Evolutionary conservation across 2,329 filamentous ascomycete genomes (phyloP), one percentile per base, ranked within the genome.

Genomic region (Fusarium falciforme): DNA sequence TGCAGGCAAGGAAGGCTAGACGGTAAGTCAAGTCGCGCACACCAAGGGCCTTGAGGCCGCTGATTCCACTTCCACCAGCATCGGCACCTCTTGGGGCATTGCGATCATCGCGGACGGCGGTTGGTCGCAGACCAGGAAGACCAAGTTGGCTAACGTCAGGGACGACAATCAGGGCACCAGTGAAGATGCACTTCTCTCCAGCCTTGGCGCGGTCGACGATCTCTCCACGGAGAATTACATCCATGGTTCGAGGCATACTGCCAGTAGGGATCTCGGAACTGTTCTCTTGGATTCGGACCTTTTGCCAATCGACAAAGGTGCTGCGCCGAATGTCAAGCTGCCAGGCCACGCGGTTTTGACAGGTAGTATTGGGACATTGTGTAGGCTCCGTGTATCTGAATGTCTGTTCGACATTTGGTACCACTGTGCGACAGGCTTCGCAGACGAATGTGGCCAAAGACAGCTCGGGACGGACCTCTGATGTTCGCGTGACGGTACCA

Each of bases 281-380:
- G 85, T 98, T 99, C 83, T 99, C 96, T 84, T 99, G 96, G 71
- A 98, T 94, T 72, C 97, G 93, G 27, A 98, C 95, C 82, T 98
- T 98, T 82, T 99, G 96, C 96, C 96, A 99, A 84, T 99, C 96
- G 71, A 99, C 93, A 81, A 99, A 99, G 0, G 95, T 98, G 82
- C 95, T 98, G 82, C 97, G 96, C 49, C 94, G 90, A 79, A 99
- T 98, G 78, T 99, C 96, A n/a, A 99, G 85, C 75, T 95, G 92
- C 96, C 96, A 99, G n/a, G 93, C 94, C 67, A 92, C 86, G 29
- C 96, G 92, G 84, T 99, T 99, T 78, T 92, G 92, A 82, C 96
- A 99, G 8, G 89, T 93, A 29, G 87, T 82, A 80, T 98, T 98
- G 11, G 96, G 96, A 77, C 96, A 99, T 85, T 98, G 94, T 5